These are phyloP conservation scores for Coemansia sp. DNA, from an alignment of 192 early-diverging fungal species.

Conservation along the genomic window DNA sequence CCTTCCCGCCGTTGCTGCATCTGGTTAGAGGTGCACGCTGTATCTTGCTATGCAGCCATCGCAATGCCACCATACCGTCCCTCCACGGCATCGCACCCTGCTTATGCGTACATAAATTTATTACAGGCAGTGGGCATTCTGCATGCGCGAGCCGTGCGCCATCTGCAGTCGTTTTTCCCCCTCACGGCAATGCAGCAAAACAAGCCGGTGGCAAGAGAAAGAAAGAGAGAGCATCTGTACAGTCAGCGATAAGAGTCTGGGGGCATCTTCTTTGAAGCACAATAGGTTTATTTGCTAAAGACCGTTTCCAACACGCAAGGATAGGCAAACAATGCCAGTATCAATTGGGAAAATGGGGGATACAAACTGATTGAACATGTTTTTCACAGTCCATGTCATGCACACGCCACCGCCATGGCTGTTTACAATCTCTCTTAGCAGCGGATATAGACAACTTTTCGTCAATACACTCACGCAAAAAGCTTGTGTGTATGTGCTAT, in stretches of 20 bases:
- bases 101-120: slow-evolving; percentile 14
- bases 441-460: slow-evolving; percentile 6
- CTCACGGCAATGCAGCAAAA: not conserved
- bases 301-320: not conserved
- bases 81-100: slow-evolving; percentile 8
- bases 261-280: slow-evolving; percentile 9
- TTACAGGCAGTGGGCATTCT: slow-evolving; percentile 10
- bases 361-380: not conserved
- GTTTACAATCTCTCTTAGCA: not conserved
- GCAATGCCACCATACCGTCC: slow-evolving; percentile 1
- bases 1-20: not conserved
- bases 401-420: slow-evolving; percentile 7
- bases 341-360: not conserved
- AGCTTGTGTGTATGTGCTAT: not conserved
- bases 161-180: slow-evolving; percentile 9
- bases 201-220: not conserved
- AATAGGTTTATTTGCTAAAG: not conserved
- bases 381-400: not conserved
- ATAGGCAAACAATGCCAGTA: not conserved
- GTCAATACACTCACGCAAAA: not conserved
- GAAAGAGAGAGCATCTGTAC: slow-evolving; percentile 3
- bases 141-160: slow-evolving; percentile 13
- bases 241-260: slow-evolving; percentile 6
- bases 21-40: slow-evolving; percentile 7
- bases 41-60: not conserved